phyloP scores from a whole-genome alignment of 2,329 filamentous ascomycete species.

The Talaromyces sp. region DNA sequence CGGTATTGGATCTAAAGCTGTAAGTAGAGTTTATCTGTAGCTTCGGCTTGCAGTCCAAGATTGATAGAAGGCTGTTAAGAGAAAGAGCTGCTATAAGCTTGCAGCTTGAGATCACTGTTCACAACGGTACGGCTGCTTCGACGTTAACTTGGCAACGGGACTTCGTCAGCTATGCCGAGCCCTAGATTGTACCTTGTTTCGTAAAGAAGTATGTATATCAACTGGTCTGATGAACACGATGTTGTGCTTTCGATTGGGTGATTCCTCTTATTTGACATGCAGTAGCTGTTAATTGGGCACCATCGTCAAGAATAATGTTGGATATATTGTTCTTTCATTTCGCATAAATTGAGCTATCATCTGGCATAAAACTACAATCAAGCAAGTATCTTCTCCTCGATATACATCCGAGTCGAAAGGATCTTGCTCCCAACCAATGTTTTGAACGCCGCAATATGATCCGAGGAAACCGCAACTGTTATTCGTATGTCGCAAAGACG shows the following conservation, averaged over 20 bases:
- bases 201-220: neutral
- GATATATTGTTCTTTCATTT: conserved; percentile 3
- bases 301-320: neutral
- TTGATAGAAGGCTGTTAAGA: neutral
- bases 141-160: neutral
- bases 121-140: neutral
- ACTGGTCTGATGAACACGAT: neutral
- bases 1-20: neutral
- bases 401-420: neutral
- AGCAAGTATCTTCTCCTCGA: neutral
- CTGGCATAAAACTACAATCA: conserved; percentile 11
- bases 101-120: neutral
- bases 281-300: too few species aligned
- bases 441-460: conserved; percentile 13
- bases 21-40: neutral
- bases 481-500: neutral
- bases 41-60: neutral
- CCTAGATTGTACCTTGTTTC: neutral
- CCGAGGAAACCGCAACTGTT: conserved; percentile 3
- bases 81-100: neutral
- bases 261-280: neutral
- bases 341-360: conserved; percentile 2
- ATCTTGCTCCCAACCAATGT: conserved; percentile 3
- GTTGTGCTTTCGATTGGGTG: neutral
- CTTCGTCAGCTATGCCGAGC: neutral